Conservation (phyloP, 345 rosid species). For the Eutrema yunnanense region DNA sequence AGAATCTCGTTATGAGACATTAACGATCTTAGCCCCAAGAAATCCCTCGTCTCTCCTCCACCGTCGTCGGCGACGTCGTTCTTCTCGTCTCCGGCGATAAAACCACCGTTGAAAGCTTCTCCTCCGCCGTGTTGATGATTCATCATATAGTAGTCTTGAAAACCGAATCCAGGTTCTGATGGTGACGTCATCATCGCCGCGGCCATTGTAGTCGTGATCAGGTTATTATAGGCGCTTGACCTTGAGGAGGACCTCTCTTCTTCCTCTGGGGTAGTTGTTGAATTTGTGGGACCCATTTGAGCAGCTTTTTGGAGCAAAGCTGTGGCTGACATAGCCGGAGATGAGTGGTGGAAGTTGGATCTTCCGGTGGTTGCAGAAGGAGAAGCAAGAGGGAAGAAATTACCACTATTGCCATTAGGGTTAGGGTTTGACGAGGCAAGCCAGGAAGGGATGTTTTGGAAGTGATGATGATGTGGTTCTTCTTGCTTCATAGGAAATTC, state of each 20-base stretch:
- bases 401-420: slow-evolving; percentile 47
- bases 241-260: slow-evolving; percentile 22
- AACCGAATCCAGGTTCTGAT: slow-evolving; percentile 17
- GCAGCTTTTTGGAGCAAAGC: slow-evolving; percentile 89
- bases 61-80: neutral
- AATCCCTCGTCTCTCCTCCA: slow-evolving; percentile 76
- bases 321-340: slow-evolving; percentile 79
- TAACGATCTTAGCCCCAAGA: slow-evolving; percentile 66
- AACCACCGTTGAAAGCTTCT: slow-evolving; percentile 35
- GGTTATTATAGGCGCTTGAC: slow-evolving; percentile 5
- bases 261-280: slow-evolving; percentile 25
- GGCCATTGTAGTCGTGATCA: slow-evolving; percentile 24
- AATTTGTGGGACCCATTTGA: slow-evolving; percentile 66
- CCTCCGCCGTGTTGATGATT: slow-evolving; percentile 26
- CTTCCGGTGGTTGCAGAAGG: neutral
- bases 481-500: slow-evolving; percentile 41
- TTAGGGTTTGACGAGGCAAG: slow-evolving; percentile 34
- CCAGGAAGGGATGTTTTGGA: slow-evolving; percentile 29
- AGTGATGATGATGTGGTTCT: slow-evolving; percentile 36
- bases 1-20: slow-evolving; percentile 63
- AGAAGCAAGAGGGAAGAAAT: slow-evolving; percentile 23
- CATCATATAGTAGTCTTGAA: slow-evolving; percentile 26
- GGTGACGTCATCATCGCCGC: slow-evolving; percentile 22
- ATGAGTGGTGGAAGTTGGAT: slow-evolving; percentile 12
- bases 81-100: slow-evolving; percentile 17